Evolutionary conservation across 1,284 basidiomycete species (phyloP).

Genomic region (Butyriboletus regius): DNA sequence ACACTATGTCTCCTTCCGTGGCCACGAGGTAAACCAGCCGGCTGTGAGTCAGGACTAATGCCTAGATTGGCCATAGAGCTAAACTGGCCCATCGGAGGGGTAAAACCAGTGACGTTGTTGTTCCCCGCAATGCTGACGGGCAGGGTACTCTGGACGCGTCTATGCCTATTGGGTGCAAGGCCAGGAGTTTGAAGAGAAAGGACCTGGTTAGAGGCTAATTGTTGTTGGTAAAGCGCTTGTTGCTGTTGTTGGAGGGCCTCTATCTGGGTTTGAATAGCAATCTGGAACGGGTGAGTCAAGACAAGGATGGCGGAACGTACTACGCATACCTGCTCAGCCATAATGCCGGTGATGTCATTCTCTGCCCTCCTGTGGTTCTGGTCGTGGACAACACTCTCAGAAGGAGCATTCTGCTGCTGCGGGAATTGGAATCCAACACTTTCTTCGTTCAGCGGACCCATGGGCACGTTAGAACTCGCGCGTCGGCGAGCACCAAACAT

Average conservation of each 20-base stretch:
- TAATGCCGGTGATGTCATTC: conserved; percentile 73
- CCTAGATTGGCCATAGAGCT: conserved; percentile 50
- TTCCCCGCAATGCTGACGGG: conserved; percentile 52
- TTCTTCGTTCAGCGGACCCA: conserved; percentile 71
- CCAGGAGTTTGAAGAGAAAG: conserved; percentile 66
- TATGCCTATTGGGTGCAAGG: conserved; percentile 64
- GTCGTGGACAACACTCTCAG: conserved; percentile 38
- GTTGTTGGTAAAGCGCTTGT: conserved; percentile 78
- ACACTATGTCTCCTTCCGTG: conserved; percentile 92
- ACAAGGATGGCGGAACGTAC: neutral
- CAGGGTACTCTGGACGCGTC: conserved; percentile 83
- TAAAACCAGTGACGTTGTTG: conserved; percentile 41
- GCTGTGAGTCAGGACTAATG: conserved; percentile 59
- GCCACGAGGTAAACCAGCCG: conserved; percentile 63
- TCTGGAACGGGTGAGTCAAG: conserved; percentile 42
- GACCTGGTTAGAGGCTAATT: conserved; percentile 70
- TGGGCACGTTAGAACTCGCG: conserved; percentile 40
- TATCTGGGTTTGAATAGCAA: conserved; percentile 83
- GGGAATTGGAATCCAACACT: conserved; percentile 76
- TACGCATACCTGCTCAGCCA: conserved; percentile 75
- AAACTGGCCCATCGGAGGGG: conserved; percentile 64
- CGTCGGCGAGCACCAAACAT: conserved; percentile 76
- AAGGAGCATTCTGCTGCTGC: conserved; percentile 49
- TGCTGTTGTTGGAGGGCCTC: conserved; percentile 86
- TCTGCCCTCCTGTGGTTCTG: conserved; percentile 51